Base-by-base conservation (phyloP, 2,329 filamentous ascomycete species). In the Shiraia sp. region DNA sequence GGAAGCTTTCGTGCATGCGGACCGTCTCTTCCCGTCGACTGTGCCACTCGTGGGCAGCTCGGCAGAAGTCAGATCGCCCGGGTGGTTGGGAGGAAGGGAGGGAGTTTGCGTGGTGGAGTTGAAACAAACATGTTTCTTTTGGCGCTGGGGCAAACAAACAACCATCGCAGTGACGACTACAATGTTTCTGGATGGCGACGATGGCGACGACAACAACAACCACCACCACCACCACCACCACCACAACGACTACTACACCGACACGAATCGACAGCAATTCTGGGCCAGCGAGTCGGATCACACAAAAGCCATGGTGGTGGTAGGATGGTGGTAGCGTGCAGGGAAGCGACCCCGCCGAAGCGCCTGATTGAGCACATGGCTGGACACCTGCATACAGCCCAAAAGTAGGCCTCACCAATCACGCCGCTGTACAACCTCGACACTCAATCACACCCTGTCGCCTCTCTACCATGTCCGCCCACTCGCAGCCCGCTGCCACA, bases 391-490 rank as follows among this genome's bases (percentile, higher is more conserved):
- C 51, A 41, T 51, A 47, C 50, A 42, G 45, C 49, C 48, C 46
- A 50, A 46, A 44, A 61, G 58, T 57, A 54, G 49, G 25, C 26
- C 35, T 35, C 41, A 17, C 65, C 65, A 68, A 68, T 68, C 59
- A 66, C 47, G 41, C 9, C 10, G 22, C 51, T 5, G 34, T 42
- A 30, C 33, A 15, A 28, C 45, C 36, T 45, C 30, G 30, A 36
- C 45, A 49, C 54, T 48, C 56, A 50, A 53, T 59, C 58, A 57
- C 56, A 45, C 56, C 51, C 46, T 36, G 41, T 50, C 47, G 13
- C 30, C 51, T 42, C 34, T 49, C 45, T 43, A 37, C 47, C 46
- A 19, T 29, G 33, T 39, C 54, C 55, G 49, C 47, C 55, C 57
- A 55, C 55, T 64, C 55, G 60, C 60, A 61, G 49, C 32, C 45